phyloP scores from a whole-genome alignment of 1,284 basidiomycete species.

The Prillingera fragicola region DNA sequence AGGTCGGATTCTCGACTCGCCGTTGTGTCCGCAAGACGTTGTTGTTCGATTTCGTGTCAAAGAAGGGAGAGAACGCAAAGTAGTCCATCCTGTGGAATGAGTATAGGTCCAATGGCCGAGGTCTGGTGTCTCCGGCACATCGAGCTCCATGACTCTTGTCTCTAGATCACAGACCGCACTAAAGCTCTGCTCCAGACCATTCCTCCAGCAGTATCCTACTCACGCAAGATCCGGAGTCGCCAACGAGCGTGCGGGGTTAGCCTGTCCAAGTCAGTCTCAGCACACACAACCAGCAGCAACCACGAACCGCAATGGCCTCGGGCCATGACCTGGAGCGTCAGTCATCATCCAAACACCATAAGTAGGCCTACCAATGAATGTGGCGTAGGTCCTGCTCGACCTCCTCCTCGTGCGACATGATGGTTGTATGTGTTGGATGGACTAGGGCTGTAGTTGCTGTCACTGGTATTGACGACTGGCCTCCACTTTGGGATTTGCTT shows the following conservation, averaged over 20 bases:
- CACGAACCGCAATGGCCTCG: conserved; percentile 38
- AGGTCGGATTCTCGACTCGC: conserved; percentile 34
- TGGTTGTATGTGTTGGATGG: not conserved
- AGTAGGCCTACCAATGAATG: conserved; percentile 44
- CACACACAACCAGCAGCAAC: not conserved
- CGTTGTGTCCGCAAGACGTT: conserved; percentile 35
- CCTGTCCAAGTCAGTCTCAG: conserved; percentile 13
- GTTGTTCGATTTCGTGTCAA: conserved; percentile 41
- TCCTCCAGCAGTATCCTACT: conserved; percentile 4
- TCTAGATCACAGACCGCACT: no score
- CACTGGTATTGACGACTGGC: not conserved
- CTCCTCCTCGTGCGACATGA: conserved; percentile 26
- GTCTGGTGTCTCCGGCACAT: no score
- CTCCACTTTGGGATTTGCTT: conserved; percentile 12
- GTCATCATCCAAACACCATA: not conserved
- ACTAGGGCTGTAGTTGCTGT: not conserved
- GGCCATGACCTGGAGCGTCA: conserved; percentile 35
- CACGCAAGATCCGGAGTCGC: conserved; percentile 38
- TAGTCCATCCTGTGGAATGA: conserved; percentile 41
- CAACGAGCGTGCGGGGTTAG: conserved; percentile 34
- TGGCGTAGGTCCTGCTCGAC: conserved; percentile 39
- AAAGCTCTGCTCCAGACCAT: no score
- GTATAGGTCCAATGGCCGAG: no score
- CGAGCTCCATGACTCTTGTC: no score
- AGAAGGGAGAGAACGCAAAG: conserved; percentile 45